Base-by-base conservation (phyloP, 2,329 filamentous ascomycete genomes). In the Apiospora koreana region DNA sequence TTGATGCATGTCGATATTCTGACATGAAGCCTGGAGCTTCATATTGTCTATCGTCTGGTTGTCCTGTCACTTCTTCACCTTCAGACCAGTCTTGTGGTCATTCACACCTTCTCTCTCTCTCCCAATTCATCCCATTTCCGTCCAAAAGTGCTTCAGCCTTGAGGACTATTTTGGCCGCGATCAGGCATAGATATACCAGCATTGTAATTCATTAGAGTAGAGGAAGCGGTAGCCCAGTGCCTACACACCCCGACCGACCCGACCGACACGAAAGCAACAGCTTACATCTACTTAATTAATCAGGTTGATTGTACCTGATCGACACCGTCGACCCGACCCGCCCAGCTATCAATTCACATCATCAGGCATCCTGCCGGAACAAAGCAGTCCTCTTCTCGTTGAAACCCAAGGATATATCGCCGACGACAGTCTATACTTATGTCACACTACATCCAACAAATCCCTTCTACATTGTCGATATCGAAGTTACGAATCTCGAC, bases 11-110 rank as follows among this genome's bases (percentile, higher is more conserved):
- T 38, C 28, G 18, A 62, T 38, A 62, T 62, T 62, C 54, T 62
- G 54, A 38, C 54, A 62, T 62, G 54, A 62, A 62, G 54, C 54
- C 54, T 62, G 31, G 54, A 62, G 54, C 54, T 62, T 62, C 54
- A 62, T n/a, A 62, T 12, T 62, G 54, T 38, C 35, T 35, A 8
- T 35, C 35, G 8, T 35, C 35, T 35, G 35, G 8, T 35, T 3
- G 35, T 21, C 18, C 50, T n/a, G 54, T 23, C 54, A 62, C 54
- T n/a, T 38, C 18, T 14, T 38, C 28, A 3, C 38, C 50, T 35
- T 58, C 31, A 6, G 18, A 23, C 4, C 54, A 23, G 54, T 62
- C 18, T 28, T 10, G 28, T 58, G 12, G 41, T n/a, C 21, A 18
- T 38, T 38, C 31, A n/a, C 21, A 10, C 54, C 18, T 18, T 4